Base-by-base conservation (phyloP, 1,284 basidiomycete species). In the Fomitopsis palustris region DNA sequence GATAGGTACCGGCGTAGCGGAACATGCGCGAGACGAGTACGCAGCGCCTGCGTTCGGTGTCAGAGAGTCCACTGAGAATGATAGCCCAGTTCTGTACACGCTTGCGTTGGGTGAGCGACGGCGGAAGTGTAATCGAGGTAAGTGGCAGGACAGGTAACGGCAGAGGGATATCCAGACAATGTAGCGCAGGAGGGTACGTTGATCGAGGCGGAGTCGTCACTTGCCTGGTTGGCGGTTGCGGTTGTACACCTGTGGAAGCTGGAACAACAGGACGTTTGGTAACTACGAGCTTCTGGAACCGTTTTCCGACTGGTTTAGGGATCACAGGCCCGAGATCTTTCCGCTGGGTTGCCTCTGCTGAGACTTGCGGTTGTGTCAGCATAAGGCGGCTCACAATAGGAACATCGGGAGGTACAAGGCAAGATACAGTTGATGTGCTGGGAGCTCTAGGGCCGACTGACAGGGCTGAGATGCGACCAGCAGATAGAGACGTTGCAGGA, bases 1-100 rank as follows among this genome's bases (percentile, higher is more conserved):
- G n/a, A n/a, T n/a, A 23, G 6, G 35, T 67, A 85, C 87, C 83
- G 72, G 87, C 84, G 70, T 89, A 89, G 57, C 87, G 81, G 68
- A 89, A 81, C 53, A 80, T 75, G 52, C 81, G 79, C 14, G 84
- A 88, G 21, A 85, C 85, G 19, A 78, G 70, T 14, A 68, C 65
- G 59, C 84, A 84, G 31, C 65, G 64, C 12, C 59, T 65, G 6
- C 85, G 72, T 56, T 84, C 82, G 49, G 66, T 54, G 17, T 75
- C 63, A 4, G 74, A 72, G 2, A 89, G 70, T 4, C 70, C 74
- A 60, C 80, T 80, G 3, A 90, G 72, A n/a, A 84, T 73, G 21
- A 88, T 58, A 4, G 87, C 77, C 72, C 84, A 82, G 2, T 63
- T 66, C n/a, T 75, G 67, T 2, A 87, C 80, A 54, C 74, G 76